phyloP scores from a whole-genome alignment of 345 rosid species.

The Punica granatum region DNA sequence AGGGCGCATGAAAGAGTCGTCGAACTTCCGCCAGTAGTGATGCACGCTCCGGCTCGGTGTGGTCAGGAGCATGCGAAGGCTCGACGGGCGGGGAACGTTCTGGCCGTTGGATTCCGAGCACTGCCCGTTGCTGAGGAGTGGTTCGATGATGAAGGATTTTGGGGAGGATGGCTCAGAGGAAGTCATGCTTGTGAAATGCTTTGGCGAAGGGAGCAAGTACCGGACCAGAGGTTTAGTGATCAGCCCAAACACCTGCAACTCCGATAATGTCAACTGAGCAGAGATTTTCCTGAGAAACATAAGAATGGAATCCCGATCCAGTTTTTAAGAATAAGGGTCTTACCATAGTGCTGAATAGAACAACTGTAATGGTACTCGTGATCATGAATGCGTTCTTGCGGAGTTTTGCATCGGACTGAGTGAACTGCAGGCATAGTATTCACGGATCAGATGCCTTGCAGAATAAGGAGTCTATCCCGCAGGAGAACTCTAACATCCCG shows the following conservation, averaged over 20 bases:
- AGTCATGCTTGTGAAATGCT: conserved; percentile 33
- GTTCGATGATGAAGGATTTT: conserved; percentile 41
- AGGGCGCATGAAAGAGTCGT: conserved; percentile 81
- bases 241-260: conserved; percentile 71
- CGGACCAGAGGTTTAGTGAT: conserved; percentile 77
- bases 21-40: conserved; percentile 74
- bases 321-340: conserved; percentile 9
- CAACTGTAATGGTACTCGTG: conserved; percentile 91
- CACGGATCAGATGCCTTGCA: neutral
- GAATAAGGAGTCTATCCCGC: neutral
- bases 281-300: neutral
- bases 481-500: neutral
- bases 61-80: conserved; percentile 44
- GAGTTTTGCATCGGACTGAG: conserved; percentile 46
- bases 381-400: conserved; percentile 80
- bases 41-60: conserved; percentile 73
- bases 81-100: conserved; percentile 23
- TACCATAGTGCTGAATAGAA: conserved; percentile 93
- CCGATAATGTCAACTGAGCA: neutral
- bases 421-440: conserved; percentile 43
- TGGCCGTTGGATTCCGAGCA: conserved; percentile 21
- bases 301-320: neutral
- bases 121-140: conserved; percentile 43
- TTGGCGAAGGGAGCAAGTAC: conserved; percentile 58
- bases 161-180: conserved; percentile 52